Evolutionary conservation across 768 basidiomycete genomes (phyloP), one percentile per base, ranked within the genome.

Genomic region (Pulveroboletus sp.): DNA sequence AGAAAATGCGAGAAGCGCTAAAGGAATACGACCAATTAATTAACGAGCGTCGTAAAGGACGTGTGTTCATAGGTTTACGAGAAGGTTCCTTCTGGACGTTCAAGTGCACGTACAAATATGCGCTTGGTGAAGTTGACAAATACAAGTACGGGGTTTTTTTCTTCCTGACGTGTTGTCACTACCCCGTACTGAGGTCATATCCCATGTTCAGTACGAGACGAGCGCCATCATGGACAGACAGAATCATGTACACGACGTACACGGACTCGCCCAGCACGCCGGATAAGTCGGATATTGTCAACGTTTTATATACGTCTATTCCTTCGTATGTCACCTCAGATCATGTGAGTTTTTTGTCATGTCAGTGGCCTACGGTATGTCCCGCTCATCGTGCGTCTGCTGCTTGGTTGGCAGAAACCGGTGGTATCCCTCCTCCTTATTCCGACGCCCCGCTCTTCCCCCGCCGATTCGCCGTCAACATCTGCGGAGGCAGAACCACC

Each of bases 11-110:
- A 17, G 79, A 83, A 58, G 69, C 75, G 33, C 63, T 88, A 37
- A 84, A 81, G 61, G 81, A 89, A 56, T 83, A 74, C 58, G 90
- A 93, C 57, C 86, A 93, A 59, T 73, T 93, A 39, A 63, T 75
- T 9, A 59, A 76, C 15, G 87, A 86, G 62, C 82, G 78, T 51
- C 71, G 75, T 32, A 82, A 82, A 46, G 81, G 85, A 28, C 78
- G 73, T 11, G 77, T 82, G 6, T 85, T 92, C 56, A 75, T 83
- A 32, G 83, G 86, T 30, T 71, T 97, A 35, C 75, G 76, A 28
- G 95, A 97, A 66, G 91, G 86, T n/a, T 82, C 86, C 18, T 87
- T 97, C 62, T 89, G 85, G 80, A 75, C 73, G 48, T 95, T 95
- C 73, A 90, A 93, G 50, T 89, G 89, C 65, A 93, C 85, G 38